These are phyloP conservation scores for Adansonia madagascariensis DNA, from an alignment of 441 rosid species.

Conservation along the genomic window DNA sequence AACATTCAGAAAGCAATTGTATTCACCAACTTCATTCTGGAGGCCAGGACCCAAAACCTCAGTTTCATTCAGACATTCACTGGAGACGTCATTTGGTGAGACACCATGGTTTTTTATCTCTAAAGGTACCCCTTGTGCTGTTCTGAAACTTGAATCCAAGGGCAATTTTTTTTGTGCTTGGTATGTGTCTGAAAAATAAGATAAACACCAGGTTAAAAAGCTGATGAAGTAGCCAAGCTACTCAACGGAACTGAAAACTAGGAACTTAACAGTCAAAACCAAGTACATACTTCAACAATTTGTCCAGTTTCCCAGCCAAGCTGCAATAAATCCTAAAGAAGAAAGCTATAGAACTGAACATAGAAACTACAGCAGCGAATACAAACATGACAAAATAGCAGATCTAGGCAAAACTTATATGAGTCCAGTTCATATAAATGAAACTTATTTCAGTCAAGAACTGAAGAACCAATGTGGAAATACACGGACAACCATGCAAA, in stretches of 20 bases:
- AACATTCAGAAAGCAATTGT: constrained; percentile 95
- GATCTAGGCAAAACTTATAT: background rate
- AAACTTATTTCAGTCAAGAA: background rate
- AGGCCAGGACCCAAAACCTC: constrained; percentile 77
- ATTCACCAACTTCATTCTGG: constrained; percentile 93
- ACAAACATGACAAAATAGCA: background rate
- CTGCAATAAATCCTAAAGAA: constrained; percentile 1
- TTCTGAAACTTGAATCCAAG: constrained; percentile 40
- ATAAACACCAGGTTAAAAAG: constrained; percentile 31
- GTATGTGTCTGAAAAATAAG: constrained; percentile 55
- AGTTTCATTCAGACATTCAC: constrained; percentile 39
- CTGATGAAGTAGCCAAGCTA: constrained; percentile 3
- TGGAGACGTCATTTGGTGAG: constrained; percentile 41
- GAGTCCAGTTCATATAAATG: constrained; percentile 5
- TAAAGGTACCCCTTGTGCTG: constrained; percentile 31
- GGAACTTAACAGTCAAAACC: background rate
- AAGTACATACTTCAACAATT: background rate
- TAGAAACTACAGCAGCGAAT: background rate
- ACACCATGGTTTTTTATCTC: constrained; percentile 40
- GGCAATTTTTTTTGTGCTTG: constrained; percentile 58
- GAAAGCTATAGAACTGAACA: background rate
- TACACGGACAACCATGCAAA: background rate
- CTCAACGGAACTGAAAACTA: background rate
- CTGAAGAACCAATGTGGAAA: constrained; percentile 3
- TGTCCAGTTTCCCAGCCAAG: background rate